Base-by-base conservation (phyloP, 139 green algal genomes). In the Diplosphaera chodatii region DNA sequence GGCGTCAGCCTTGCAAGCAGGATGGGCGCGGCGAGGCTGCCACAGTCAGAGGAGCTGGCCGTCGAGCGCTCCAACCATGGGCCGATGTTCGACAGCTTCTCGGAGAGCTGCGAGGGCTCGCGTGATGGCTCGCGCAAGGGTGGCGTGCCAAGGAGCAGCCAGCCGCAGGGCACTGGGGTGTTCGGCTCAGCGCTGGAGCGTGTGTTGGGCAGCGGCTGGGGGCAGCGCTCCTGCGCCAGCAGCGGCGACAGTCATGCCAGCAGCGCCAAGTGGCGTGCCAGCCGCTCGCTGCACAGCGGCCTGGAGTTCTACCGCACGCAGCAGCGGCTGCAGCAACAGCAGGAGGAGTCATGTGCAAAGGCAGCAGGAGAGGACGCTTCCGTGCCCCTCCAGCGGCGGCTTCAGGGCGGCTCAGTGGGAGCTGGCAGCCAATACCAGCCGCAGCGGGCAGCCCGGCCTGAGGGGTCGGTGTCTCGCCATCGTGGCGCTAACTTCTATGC, bases 61-160 rank as follows among this genome's bases (percentile, higher is more conserved):
- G 48, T 59, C 13, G 48, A 59, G 48, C 48, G 48, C 48, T 59
- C 48, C 48, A 23, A 25, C 48, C 48, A 59, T 18, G 66, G 66
- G 37, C 27, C 40, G 13, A 2, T 64, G 0, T 72, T 65, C 40
- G 67, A 72, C 67, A 72, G 67, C 67, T 72, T 64, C 67, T 64
- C 37, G 21, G 67, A 72, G 40, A 72, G 67, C 67, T 68, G 30
- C 63, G 30, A 32, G n/a, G n/a, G n/a, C 67, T 64, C 37, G 37
- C 13, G 18, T 8, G 67, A 72, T 40, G 40, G 40, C 27, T 72
- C 67, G 16, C 67, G 48, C 48, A 59, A 59, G 48, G 48, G 16
- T 18, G 48, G 48, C 48, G 48, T 18, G 13, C 16, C 16, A 25
- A 18, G 13, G 25, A 25, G 48, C 48, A 18, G 48, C 48, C 16